Percentiles rank a stretch among this genome's conserved stretches.
phyloP scores from a whole-genome alignment of 108 stramenopile genomes.

The Pseudonitzschia multiseries region DNA sequence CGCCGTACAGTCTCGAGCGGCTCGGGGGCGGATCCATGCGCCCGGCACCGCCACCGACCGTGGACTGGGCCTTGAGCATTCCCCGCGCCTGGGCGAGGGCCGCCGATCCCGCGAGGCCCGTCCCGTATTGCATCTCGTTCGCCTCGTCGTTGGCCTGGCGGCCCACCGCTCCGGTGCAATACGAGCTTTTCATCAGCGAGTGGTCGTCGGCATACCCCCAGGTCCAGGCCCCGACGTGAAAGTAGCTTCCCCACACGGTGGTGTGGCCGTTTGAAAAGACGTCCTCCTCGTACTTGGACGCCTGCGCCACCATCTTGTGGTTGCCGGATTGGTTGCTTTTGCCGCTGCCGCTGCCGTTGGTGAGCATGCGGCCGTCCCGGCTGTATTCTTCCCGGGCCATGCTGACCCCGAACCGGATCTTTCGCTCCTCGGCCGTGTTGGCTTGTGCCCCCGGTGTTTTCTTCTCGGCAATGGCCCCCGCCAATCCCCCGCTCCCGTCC shows the following conservation, averaged over 20 bases:
- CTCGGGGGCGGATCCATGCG: conserved; percentile 41
- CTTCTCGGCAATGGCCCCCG: conserved; percentile 29
- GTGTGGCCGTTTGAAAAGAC: conserved; percentile 87
- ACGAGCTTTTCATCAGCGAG: conserved; percentile 82
- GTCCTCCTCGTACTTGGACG: conserved; percentile 98
- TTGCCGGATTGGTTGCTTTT: not conserved
- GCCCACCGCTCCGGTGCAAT: conserved; percentile 94
- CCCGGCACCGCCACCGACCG: conserved; percentile 11
- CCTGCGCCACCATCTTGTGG: conserved; percentile 34
- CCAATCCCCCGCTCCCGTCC: conserved; percentile 60
- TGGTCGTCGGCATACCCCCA: conserved; percentile 99
- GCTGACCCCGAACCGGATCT: conserved; percentile 72
- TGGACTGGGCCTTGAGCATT: conserved; percentile 76
- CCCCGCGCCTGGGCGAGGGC: conserved; percentile 80
- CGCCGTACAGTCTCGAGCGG: conserved; percentile 86
- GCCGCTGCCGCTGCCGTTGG: conserved; percentile 40
- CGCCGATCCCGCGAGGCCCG: conserved; percentile 74
- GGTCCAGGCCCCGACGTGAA: conserved; percentile 82
- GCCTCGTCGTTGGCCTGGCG: conserved; percentile 90
- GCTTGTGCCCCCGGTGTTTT: conserved; percentile 10
- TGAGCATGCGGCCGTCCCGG: conserved; percentile 76
- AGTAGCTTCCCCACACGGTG: conserved; percentile 97
- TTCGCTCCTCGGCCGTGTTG: conserved; percentile 53
- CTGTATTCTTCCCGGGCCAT: conserved; percentile 79
- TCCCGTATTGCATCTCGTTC: conserved; percentile 76